phyloP scores from a whole-genome alignment of 2,329 filamentous ascomycete species.

The Paecilomyces sp. region DNA sequence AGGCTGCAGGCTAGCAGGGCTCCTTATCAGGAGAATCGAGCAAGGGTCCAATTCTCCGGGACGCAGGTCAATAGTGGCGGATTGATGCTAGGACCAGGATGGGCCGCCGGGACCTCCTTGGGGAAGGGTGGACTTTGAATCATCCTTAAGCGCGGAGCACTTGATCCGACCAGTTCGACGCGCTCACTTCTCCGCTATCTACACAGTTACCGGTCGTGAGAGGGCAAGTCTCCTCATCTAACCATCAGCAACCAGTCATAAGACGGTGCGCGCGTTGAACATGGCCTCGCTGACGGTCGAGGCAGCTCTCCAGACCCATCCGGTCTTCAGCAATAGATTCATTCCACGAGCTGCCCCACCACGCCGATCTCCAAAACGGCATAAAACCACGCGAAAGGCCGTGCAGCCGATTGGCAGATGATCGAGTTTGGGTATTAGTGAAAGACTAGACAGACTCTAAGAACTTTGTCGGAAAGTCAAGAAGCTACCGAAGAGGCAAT shows the following conservation, averaged over 20 bases:
- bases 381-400: not conserved
- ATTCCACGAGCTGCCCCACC: not conserved
- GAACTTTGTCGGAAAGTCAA: not conserved
- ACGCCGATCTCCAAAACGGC: not conserved
- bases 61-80: not conserved
- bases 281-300: not conserved
- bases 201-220: no score
- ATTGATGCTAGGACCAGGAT: not conserved
- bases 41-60: not conserved
- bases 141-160: not conserved
- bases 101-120: not conserved
- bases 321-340: not conserved
- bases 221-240: not conserved
- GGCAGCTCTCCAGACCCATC: not conserved
- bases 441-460: not conserved
- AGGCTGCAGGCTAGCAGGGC: not conserved
- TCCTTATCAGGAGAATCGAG: not conserved
- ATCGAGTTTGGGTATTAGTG: not conserved
- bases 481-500: not conserved
- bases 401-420: not conserved
- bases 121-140: not conserved
- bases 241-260: not conserved
- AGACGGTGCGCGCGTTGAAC: not conserved
- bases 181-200: not conserved
- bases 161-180: not conserved